These are phyloP conservation scores for Anisodus tanguticus DNA, from an alignment of 257 asterid genomes.

Conservation along the genomic window DNA sequence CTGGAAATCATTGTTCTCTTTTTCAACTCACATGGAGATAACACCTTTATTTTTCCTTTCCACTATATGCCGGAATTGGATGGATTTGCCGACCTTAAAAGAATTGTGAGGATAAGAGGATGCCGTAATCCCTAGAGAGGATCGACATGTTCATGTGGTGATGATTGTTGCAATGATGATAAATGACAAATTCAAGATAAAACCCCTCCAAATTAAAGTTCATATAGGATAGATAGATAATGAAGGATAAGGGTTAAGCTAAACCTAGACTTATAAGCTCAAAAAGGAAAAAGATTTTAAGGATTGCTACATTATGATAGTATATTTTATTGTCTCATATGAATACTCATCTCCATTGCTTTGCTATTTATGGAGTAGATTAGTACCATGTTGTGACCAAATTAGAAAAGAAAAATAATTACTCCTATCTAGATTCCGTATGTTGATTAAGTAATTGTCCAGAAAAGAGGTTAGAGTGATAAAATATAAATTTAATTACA, in stretches of 20 bases:
- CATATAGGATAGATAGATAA: conserved; percentile 7
- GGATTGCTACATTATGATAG: no score
- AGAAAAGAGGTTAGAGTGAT: background rate
- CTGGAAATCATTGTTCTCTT: conserved; percentile 11
- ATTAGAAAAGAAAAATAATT: background rate
- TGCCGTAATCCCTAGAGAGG: conserved; percentile 11
- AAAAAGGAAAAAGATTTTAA: conserved; percentile 18
- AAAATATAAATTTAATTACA: background rate
- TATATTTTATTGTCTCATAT: no score
- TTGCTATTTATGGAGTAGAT: background rate
- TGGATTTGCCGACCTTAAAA: conserved; percentile 22
- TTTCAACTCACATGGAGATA: conserved; percentile 18
- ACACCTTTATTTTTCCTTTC: background rate
- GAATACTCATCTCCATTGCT: background rate
- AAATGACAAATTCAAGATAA: background rate
- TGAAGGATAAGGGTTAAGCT: conserved; percentile 15
- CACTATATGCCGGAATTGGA: conserved; percentile 18
- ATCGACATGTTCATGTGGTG: conserved; percentile 16
- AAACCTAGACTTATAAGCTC: conserved; percentile 7
- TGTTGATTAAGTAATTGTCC: background rate
- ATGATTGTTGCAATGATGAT: conserved; percentile 22
- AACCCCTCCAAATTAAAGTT: conserved; percentile 11
- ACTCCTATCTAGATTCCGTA: background rate
- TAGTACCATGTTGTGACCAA: background rate
- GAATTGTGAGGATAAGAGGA: conserved; percentile 19